Evolutionary conservation across 495 filamentous ascomycete species (phyloP), one percentile per base, ranked within the genome.

Genomic region (Paragyromitra xinjiangensis): DNA sequence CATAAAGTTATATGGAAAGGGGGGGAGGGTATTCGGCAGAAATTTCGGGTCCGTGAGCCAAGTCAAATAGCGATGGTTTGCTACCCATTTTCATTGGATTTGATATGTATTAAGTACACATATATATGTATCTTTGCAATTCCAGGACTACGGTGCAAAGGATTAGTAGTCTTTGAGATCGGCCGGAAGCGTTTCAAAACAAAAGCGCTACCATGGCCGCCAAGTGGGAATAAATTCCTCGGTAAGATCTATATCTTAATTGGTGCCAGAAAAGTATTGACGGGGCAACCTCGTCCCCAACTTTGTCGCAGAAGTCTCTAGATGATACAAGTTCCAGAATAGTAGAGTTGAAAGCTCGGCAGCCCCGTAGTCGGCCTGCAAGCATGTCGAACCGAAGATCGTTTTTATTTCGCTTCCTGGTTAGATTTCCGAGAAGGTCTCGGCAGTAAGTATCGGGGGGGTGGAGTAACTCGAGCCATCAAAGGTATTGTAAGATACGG

Each of bases 361-460:
- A 16, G 45, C 14, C 39, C 68, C 68, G 55, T 50, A 50, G 55
- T 67, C 53, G 45, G 59, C 69, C 55, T 39, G 42, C 59, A 70
- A 48, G 73, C 68, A 76, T 71, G 68, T 65, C 59, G 59, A 76
- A 56, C 73, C 73, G 73, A 55, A 48, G 67, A 72, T 71, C 45
- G 55, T 37, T 65, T 55, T 39, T 65, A 48, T 29, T 12, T 39
- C 26, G 39, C 63, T 63, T 29, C 72, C 48, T 65, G 29, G 48
- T 37, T 48, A 76, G 73, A 64, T 76, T 72, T 73, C 59, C 73
- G 55, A 51, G 44, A 62, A 55, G 19, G 26, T 22, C 19, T 63
- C 72, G 71, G 71, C 19, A 71, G 40, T 45, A 24, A 12, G 37
- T 48, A 56, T 61, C 68, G 56, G 68, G 55, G 55, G 44, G 29